A percentile compares a stretch with the other conserved stretches of the same genome.
Conservation (phyloP, 2,329 filamentous ascomycete species). For the Drechslera avenae region DNA sequence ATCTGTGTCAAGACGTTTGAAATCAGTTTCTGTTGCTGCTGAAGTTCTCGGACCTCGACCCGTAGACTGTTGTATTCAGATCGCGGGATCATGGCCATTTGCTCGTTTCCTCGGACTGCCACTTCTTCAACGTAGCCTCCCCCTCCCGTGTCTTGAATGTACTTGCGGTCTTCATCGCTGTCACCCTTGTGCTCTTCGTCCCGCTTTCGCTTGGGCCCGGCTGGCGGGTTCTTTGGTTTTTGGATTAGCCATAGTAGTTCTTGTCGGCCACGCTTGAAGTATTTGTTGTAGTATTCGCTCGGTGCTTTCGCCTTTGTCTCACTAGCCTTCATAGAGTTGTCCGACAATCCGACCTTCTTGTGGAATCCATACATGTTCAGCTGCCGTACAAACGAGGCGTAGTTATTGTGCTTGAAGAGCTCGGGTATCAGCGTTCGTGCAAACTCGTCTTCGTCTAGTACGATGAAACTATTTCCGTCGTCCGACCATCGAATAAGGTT, state of each 20-base stretch:
- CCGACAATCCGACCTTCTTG: constrained; percentile 72
- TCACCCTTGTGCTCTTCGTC: constrained; percentile 69
- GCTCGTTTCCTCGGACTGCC: constrained; percentile 46
- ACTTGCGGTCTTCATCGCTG: constrained; percentile 67
- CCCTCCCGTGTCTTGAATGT: constrained; percentile 51
- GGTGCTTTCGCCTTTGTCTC: constrained; percentile 97
- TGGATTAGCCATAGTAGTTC: constrained; percentile 96
- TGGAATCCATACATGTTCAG: constrained; percentile 64
- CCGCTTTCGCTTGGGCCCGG: constrained; percentile 55
- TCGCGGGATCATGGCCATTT: constrained; percentile 61
- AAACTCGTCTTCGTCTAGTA: constrained; percentile 92
- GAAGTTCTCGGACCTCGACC: constrained; percentile 78
- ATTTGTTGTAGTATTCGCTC: constrained; percentile 97
- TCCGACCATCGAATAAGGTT: constrained; percentile 97
- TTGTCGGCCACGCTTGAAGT: constrained; percentile 89
- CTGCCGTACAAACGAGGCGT: constrained; percentile 76
- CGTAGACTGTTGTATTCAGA: constrained; percentile 80
- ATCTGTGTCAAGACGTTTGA: constrained; percentile 80
- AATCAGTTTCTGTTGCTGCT: constrained; percentile 85
- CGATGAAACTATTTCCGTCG: constrained; percentile 94
- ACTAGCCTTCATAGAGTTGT: constrained; percentile 97
- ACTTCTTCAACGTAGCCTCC: constrained; percentile 49
- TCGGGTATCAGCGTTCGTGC: constrained; percentile 75
- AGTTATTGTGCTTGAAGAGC: constrained; percentile 80
- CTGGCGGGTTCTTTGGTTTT: constrained; percentile 78